A percentile compares a stretch with the other conserved stretches of the same genome.
These are phyloP conservation scores for Cardamine chenopodiifolia DNA, from an alignment of 345 rosid species.

Conservation along the genomic window DNA sequence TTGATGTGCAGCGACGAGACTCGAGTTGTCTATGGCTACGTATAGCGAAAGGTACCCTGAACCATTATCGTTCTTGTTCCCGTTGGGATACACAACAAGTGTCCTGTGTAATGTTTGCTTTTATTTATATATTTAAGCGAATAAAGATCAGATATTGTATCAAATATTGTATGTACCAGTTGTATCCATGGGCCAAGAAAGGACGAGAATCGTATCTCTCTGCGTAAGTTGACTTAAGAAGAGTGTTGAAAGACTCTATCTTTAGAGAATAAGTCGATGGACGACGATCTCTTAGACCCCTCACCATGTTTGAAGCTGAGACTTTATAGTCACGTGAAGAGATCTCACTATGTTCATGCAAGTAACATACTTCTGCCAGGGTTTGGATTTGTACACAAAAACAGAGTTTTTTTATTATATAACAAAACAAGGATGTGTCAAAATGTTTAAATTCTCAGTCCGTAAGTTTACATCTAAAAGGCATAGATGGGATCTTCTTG, in stretches of 20 bases:
- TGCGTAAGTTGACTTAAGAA: not conserved
- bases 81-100: conserved; percentile 33
- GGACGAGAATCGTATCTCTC: conserved; percentile 13
- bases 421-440: too few relatives aligned
- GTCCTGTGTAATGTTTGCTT: not conserved
- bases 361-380: not conserved
- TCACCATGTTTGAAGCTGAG: not conserved
- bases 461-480: not conserved
- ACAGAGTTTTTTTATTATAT: too few relatives aligned
- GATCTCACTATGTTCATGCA: not conserved
- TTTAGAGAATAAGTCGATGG: conserved; percentile 20
- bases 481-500: not conserved
- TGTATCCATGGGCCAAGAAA: conserved; percentile 29
- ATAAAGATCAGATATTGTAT: not conserved
- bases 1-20: not conserved
- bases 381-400: not conserved
- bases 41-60: conserved; percentile 37
- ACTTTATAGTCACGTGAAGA: not conserved
- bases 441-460: not conserved
- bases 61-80: conserved; percentile 26
- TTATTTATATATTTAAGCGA: not conserved
- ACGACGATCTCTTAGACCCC: conserved; percentile 2
- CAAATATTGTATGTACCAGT: too few relatives aligned
- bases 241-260: conserved; percentile 3
- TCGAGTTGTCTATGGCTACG: conserved; percentile 30